phyloP scores from a whole-genome alignment of 352 stramenopile genomes.

The Phytophthora pisi region DNA sequence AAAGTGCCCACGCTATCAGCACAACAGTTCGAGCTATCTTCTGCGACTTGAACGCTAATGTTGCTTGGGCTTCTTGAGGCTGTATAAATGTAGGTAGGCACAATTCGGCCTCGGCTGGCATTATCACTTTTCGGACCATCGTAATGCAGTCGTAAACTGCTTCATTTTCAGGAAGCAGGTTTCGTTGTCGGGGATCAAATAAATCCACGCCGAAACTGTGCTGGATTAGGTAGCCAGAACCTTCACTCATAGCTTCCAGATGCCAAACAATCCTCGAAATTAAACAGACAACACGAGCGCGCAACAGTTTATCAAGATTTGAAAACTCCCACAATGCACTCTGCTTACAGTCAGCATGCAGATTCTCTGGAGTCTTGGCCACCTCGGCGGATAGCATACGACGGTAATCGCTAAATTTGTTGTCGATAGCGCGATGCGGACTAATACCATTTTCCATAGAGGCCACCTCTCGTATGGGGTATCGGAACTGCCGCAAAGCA shows the following conservation, averaged over 20 bases:
- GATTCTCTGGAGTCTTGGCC: not conserved
- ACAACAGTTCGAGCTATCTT: slow-evolving; percentile 41
- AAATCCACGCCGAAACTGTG: slow-evolving; percentile 13
- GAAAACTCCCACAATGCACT: slow-evolving; percentile 19
- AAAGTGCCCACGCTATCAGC: slow-evolving; percentile 43
- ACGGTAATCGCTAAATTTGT: slow-evolving; percentile 9
- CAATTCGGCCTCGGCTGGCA: not conserved
- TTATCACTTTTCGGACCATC: slow-evolving; percentile 6
- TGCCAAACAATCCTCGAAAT: slow-evolving; percentile 29
- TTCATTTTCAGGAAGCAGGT: slow-evolving; percentile 1
- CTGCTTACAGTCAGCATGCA: not conserved
- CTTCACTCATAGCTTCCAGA: slow-evolving; percentile 6
- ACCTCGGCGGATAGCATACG: slow-evolving; percentile 2
- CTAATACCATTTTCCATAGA: not conserved
- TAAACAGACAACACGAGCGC: slow-evolving; percentile 20
- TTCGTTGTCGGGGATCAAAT: slow-evolving; percentile 5
- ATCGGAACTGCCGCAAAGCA: slow-evolving; percentile 28
- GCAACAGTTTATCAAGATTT: slow-evolving; percentile 8
- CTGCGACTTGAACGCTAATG: slow-evolving; percentile 10
- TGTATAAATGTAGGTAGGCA: slow-evolving; percentile 6
- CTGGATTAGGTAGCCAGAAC: slow-evolving; percentile 2
- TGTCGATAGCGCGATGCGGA: not conserved
- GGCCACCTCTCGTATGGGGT: slow-evolving; percentile 14
- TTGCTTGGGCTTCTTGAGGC: not conserved
- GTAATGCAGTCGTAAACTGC: slow-evolving; percentile 12